Evolutionary conservation across 345 rosid species (phyloP).

Genomic region (Salix purpurea): DNA sequence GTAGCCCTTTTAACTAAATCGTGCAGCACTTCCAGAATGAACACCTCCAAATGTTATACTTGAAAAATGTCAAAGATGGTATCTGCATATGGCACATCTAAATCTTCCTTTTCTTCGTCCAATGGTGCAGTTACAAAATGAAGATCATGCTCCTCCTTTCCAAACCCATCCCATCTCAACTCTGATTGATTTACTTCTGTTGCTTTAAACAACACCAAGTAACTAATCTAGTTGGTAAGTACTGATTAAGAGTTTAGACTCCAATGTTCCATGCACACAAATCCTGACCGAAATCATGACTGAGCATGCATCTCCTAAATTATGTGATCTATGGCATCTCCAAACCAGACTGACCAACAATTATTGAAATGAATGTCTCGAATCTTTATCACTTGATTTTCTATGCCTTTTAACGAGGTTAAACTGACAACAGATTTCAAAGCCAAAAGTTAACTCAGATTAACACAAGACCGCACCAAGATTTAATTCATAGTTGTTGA

Average conservation of each 20-base stretch:
- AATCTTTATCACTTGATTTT: no score
- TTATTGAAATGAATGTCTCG: neutral
- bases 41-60: neutral
- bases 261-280: neutral
- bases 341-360: neutral
- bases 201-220: neutral
- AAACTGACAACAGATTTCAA: neutral
- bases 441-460: neutral
- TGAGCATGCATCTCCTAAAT: neutral
- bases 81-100: neutral
- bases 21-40: neutral
- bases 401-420: no score
- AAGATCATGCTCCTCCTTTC: neutral
- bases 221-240: neutral
- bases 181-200: neutral
- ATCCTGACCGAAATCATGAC: neutral
- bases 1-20: neutral
- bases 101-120: no score
- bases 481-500: neutral
- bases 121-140: no score
- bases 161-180: neutral
- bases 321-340: neutral
- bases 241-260: neutral
- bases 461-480: neutral
- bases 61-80: neutral